phyloP scores from a whole-genome alignment of 345 rosid species.

The Mallotus nudiflorus region DNA sequence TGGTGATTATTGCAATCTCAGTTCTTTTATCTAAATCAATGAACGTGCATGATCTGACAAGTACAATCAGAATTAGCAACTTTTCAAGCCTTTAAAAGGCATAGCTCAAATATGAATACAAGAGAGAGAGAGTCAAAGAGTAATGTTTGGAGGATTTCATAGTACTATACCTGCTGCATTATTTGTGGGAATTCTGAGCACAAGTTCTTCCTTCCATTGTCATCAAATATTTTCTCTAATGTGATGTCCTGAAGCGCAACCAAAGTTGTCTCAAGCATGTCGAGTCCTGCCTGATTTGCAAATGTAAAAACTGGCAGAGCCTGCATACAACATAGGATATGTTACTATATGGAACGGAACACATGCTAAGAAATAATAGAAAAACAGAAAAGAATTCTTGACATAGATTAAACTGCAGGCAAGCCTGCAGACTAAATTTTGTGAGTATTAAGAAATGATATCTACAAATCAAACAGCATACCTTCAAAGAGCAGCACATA shows the following conservation, averaged over 20 bases:
- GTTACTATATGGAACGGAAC: background rate
- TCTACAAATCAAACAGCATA: background rate
- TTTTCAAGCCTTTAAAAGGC: no score
- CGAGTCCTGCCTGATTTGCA: conserved; percentile 35
- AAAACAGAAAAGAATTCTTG: background rate
- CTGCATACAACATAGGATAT: conserved; percentile 14
- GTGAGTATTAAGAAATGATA: background rate
- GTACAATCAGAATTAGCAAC: no score
- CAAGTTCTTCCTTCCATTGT: conserved; percentile 29
- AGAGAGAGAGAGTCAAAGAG: no score
- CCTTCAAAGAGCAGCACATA: conserved; percentile 86
- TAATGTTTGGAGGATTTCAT: background rate
- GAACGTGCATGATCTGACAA: no score
- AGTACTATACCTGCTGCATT: conserved; percentile 31
- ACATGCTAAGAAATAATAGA: background rate
- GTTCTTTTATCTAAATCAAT: no score
- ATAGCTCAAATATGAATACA: no score
- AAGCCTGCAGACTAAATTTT: background rate
- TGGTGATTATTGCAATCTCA: no score
- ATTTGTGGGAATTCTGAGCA: conserved; percentile 36
- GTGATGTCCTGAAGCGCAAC: conserved; percentile 34
- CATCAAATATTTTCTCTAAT: conserved; percentile 33
- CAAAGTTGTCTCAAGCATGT: conserved; percentile 36
- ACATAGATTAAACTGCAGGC: no score
- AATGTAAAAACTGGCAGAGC: conserved; percentile 30